These are phyloP conservation scores for Exobasidium cylindrosporum DNA, from an alignment of 1,284 basidiomycete genomes.

Conservation along the genomic window DNA sequence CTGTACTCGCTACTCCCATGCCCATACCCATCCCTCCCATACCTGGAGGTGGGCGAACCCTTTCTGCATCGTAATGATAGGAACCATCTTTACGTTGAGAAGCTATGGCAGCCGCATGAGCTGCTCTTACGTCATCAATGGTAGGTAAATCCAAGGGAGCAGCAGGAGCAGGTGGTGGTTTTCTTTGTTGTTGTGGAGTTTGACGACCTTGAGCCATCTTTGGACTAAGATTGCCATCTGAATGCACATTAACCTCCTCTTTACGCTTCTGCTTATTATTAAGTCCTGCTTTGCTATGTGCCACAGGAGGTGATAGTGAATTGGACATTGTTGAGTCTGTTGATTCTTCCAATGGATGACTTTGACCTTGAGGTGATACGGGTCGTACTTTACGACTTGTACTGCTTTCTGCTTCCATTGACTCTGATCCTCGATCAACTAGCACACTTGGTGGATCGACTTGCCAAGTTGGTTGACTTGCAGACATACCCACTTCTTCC, in stretches of 20 bases:
- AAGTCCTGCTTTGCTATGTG: background rate
- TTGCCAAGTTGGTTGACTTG: conserved; percentile 28
- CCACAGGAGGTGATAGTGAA: background rate
- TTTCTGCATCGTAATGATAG: conserved; percentile 14
- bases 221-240: conserved; percentile 24
- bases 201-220: conserved; percentile 15
- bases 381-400: conserved; percentile 10
- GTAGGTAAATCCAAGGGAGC: conserved; percentile 48
- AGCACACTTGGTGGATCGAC: conserved; percentile 19
- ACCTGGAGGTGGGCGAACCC: conserved; percentile 5
- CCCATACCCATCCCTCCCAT: conserved; percentile 16
- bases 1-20: conserved; percentile 11
- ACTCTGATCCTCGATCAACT: conserved; percentile 32
- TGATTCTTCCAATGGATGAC: conserved; percentile 11
- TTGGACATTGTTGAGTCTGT: background rate
- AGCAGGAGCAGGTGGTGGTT: conserved; percentile 34
- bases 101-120: conserved; percentile 39
- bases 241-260: conserved; percentile 8
- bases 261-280: conserved; percentile 41
- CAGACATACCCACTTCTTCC: conserved; percentile 40
- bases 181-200: conserved; percentile 9
- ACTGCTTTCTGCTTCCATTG: conserved; percentile 23
- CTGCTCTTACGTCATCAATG: conserved; percentile 50
- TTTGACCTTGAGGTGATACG: conserved; percentile 13
- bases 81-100: background rate